Evolutionary conservation across 2,329 filamentous ascomycete genomes (phyloP).

Genomic region (Botryotinia narcissicola): DNA sequence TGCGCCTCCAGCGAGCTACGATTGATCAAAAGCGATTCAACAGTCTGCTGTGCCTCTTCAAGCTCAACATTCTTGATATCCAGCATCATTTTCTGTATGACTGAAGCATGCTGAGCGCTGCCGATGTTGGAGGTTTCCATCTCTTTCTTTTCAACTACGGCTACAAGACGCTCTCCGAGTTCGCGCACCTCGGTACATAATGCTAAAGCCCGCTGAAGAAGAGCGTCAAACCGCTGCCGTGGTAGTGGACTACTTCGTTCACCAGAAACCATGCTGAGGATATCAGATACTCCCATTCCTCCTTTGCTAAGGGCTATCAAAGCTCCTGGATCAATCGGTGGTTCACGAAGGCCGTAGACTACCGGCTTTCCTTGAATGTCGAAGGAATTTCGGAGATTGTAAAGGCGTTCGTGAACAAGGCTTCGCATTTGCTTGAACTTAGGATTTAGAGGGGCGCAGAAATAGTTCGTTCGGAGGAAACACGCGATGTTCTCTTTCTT

Average conservation of each 20-base stretch:
- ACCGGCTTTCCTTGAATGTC: neutral
- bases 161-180: neutral
- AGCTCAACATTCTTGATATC: constrained; percentile 1
- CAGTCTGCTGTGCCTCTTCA: constrained; percentile 2
- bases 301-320: neutral
- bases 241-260: neutral
- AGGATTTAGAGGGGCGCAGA: neutral
- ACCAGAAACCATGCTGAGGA: neutral
- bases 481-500: constrained; percentile 1
- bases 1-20: neutral
- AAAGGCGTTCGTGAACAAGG: neutral
- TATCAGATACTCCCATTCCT: neutral
- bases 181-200: neutral
- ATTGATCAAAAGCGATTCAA: neutral
- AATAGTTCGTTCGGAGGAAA: neutral
- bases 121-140: neutral
- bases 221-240: neutral
- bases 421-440: constrained; percentile 9
- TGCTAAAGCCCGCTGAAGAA: neutral
- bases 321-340: neutral
- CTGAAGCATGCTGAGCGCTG: neutral
- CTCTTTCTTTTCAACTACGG: neutral
- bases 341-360: neutral
- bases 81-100: constrained; percentile 11
- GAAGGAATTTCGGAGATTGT: neutral